A percentile compares a stretch with the other conserved stretches of the same genome.
Conservation (phyloP, 2,329 filamentous ascomycete species). For the Colletotrichum lindemuthianum region DNA sequence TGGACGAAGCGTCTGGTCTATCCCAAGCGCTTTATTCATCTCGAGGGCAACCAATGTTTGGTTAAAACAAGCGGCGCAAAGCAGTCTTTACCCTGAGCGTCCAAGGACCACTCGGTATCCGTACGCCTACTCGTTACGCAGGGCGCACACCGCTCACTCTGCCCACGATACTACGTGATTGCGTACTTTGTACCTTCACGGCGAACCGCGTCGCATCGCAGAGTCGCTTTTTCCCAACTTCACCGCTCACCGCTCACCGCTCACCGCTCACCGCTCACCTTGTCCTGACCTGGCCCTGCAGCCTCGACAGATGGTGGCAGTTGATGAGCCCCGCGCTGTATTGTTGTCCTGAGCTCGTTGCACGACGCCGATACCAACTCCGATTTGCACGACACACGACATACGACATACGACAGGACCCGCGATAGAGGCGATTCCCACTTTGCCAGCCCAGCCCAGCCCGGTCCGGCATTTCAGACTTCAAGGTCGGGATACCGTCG, state of each 20-base stretch:
- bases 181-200: no score
- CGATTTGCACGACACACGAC: background rate
- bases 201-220: no score
- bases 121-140: background rate
- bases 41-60: no score
- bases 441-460: conserved; percentile 10
- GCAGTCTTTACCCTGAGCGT: background rate
- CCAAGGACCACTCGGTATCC: no score
- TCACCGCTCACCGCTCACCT: conserved; percentile 23
- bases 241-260: background rate
- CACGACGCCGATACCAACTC: no score
- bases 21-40: no score
- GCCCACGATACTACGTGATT: no score
- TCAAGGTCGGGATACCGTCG: conserved; percentile 31
- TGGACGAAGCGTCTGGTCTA: no score
- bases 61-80: background rate
- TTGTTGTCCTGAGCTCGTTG: no score
- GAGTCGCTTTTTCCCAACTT: no score
- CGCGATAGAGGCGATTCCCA: conserved; percentile 23
- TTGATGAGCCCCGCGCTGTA: no score
- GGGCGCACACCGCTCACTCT: conserved; percentile 18
- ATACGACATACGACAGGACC: background rate
- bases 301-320: background rate
- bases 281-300: background rate
- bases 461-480: conserved; percentile 7